These are phyloP conservation scores for Blastobotrys attinorum DNA, from an alignment of 805 yeast species.

Conservation along the genomic window DNA sequence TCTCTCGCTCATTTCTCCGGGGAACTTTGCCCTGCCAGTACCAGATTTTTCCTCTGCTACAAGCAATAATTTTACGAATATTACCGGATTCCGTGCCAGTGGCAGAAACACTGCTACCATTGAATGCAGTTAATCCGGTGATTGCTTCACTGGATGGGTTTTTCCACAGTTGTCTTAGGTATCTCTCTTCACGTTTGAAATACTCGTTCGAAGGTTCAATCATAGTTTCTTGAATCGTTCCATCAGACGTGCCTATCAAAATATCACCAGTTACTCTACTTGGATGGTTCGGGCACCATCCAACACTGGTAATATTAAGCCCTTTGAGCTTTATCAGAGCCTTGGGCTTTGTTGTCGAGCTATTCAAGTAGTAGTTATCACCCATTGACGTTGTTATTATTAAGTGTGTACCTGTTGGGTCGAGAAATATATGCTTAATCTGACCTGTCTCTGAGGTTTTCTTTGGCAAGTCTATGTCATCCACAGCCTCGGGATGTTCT, in stretches of 20 bases:
- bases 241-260: constrained; percentile 42
- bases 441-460: constrained; percentile 20
- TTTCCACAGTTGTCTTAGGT: constrained; percentile 37
- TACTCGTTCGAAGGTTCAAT: constrained; percentile 40
- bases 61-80: constrained; percentile 14
- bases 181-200: constrained; percentile 35
- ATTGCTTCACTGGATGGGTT: constrained; percentile 22
- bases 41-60: constrained; percentile 19
- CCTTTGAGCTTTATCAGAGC: constrained; percentile 42
- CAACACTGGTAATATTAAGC: constrained; percentile 34
- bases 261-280: constrained; percentile 38
- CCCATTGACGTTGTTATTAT: constrained; percentile 40
- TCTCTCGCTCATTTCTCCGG: constrained; percentile 18
- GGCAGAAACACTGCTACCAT: not conserved
- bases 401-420: constrained; percentile 45
- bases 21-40: constrained; percentile 20
- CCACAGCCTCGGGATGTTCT: constrained; percentile 55
- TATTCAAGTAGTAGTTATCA: constrained; percentile 43
- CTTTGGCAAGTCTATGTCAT: constrained; percentile 29
- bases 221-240: constrained; percentile 40
- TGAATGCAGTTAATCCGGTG: constrained; percentile 16
- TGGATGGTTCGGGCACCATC: constrained; percentile 35
- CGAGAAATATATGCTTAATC: constrained; percentile 37
- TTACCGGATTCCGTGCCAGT: constrained; percentile 2
- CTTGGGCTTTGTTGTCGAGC: constrained; percentile 35